Evolutionary conservation across 164 flowering plant species (phyloP).

Genomic region (Dillenia turbinata): DNA sequence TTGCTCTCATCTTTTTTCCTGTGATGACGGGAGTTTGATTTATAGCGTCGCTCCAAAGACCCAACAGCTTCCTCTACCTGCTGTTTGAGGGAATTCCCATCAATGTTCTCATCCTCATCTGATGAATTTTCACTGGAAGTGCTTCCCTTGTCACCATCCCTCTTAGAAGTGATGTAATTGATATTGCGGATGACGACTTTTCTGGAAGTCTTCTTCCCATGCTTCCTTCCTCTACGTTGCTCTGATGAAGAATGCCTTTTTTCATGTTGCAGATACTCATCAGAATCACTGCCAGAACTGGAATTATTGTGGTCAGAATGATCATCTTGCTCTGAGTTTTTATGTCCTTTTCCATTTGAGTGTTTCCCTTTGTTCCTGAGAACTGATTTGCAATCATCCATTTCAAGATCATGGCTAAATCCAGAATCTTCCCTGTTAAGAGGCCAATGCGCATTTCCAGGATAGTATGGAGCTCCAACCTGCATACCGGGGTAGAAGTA

Average conservation of each 20-base stretch:
- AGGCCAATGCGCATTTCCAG: conserved; percentile 64
- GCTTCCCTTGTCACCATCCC: conserved; percentile 38
- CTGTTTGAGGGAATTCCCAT: conserved; percentile 56
- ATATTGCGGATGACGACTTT: conserved; percentile 88
- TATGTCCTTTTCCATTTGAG: conserved; percentile 26
- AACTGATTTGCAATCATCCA: conserved; percentile 29
- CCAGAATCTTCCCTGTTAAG: conserved; percentile 37
- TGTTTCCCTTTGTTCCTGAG: conserved; percentile 39
- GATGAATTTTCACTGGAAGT: conserved; percentile 42
- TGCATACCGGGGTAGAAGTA: conserved; percentile 62
- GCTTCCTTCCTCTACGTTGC: conserved; percentile 28
- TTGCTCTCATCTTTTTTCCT: conserved; percentile 39
- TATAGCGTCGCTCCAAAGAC: conserved; percentile 53
- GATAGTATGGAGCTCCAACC: conserved; percentile 49
- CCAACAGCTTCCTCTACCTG: conserved; percentile 75
- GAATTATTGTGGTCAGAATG: conserved; percentile 35
- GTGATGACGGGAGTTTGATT: conserved; percentile 32
- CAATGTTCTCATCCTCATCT: conserved; percentile 49
- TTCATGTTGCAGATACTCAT: conserved; percentile 23
- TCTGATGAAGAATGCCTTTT: conserved; percentile 31
- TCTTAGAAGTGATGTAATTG: conserved; percentile 70
- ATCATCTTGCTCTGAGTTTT: conserved; percentile 44
- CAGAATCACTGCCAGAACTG: conserved; percentile 43
- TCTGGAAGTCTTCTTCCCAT: conserved; percentile 63
- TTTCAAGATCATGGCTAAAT: conserved; percentile 23